phyloP scores from a whole-genome alignment of 352 stramenopile species.

The Halophytophthora polymorphica region DNA sequence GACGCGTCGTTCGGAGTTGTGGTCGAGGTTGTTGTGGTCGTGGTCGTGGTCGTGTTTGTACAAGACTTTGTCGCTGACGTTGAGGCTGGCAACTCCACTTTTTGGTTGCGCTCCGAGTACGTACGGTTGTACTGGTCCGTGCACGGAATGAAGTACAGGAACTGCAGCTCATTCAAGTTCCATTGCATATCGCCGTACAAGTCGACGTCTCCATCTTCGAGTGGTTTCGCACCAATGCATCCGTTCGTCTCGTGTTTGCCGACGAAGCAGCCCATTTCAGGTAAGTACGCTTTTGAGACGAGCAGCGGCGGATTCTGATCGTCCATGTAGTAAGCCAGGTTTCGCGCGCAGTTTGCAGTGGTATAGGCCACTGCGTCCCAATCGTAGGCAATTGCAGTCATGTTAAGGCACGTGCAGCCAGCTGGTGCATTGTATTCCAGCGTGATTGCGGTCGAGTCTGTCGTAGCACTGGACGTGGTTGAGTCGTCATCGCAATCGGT shows the following conservation, averaged over 20 bases:
- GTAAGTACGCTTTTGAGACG: conserved; percentile 1
- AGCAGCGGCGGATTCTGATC: not conserved
- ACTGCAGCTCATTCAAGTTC: conserved; percentile 5
- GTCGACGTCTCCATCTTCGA: not conserved
- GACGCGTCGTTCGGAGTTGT: too few relatives aligned
- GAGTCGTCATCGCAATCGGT: conserved; percentile 3
- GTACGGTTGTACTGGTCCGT: conserved; percentile 6
- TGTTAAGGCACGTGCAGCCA: not conserved
- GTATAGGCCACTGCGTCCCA: conserved; percentile 2
- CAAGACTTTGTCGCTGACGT: not conserved
- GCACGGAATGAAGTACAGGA: conserved; percentile 11
- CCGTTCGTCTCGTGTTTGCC: conserved; percentile 1
- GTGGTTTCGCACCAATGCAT: not conserved
- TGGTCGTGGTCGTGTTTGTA: conserved; percentile 3
- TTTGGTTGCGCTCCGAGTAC: conserved; percentile 4
- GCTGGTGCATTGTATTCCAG: conserved; percentile 1
- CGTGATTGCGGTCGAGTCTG: too few relatives aligned
- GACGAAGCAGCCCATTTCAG: conserved; percentile 13
- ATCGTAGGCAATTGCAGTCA: conserved; percentile 4
- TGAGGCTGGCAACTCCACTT: not conserved
- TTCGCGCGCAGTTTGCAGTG: conserved; percentile 6
- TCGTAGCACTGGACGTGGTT: not conserved
- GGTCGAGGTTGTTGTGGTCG: not conserved
- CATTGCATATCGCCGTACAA: not conserved
- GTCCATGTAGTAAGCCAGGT: conserved; percentile 5